A percentile compares a stretch with the other conserved stretches of the same genome.
phyloP scores from a whole-genome alignment of 257 asterid species.

The Galeopsis tetrahit region DNA sequence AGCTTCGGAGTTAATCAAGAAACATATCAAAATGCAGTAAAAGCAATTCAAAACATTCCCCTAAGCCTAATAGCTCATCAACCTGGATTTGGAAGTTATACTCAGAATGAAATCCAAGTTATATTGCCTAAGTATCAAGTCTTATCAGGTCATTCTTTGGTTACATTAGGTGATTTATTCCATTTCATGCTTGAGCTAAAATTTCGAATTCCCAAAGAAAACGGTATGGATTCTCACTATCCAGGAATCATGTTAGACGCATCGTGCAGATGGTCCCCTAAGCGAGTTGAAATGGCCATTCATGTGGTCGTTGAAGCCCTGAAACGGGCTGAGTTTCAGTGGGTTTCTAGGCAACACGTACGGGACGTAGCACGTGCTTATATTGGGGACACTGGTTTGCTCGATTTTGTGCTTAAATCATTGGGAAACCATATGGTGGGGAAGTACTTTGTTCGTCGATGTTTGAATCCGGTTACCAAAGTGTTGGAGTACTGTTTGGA shows the following conservation, averaged over 20 bases:
- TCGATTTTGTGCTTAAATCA: slow-evolving; percentile 93
- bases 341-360: slow-evolving; percentile 93
- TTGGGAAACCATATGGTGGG: slow-evolving; percentile 94
- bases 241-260: slow-evolving; percentile 73
- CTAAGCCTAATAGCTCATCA: slow-evolving; percentile 58
- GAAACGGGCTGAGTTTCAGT: slow-evolving; percentile 68
- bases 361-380: slow-evolving; percentile 86
- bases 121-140: slow-evolving; percentile 70
- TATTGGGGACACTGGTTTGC: slow-evolving; percentile 90
- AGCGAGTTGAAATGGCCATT: slow-evolving; percentile 92
- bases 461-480: slow-evolving; percentile 89
- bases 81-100: slow-evolving; percentile 28
- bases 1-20: slow-evolving; percentile 65
- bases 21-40: slow-evolving; percentile 62
- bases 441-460: slow-evolving; percentile 77
- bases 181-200: slow-evolving; percentile 78
- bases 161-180: slow-evolving; percentile 62
- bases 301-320: slow-evolving; percentile 88
- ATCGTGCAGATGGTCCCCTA: slow-evolving; percentile 95
- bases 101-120: slow-evolving; percentile 49
- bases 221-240: slow-evolving; percentile 38
- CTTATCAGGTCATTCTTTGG: slow-evolving; percentile 69
- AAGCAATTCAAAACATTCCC: slow-evolving; percentile 67
- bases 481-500: slow-evolving; percentile 88
- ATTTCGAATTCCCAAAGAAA: slow-evolving; percentile 61